Base-by-base conservation (phyloP, 345 rosid species). In the Brassica cretica region DNA sequence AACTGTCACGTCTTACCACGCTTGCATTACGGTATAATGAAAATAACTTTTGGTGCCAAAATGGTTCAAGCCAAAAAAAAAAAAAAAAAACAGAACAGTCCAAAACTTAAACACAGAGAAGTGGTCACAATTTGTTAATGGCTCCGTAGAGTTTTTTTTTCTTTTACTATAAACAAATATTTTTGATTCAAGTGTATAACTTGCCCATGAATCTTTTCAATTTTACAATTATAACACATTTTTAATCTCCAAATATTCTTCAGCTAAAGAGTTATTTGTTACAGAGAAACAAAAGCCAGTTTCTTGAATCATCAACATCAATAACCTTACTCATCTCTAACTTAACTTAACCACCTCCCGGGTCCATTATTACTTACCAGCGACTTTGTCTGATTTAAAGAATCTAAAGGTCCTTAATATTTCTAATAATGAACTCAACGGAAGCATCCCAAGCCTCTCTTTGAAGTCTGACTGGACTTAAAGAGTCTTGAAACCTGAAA, bases 371-470 rank as follows among this genome's bases (percentile, higher is more conserved):
- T 33, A 33, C 37, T 33, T 33, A 33, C 44, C 94, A 2, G 7
- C 5, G 53, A 83, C 84, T 87, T 82, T 89, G 81, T 82, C 92
- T 0, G 86, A 81, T 37, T 87, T 91, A 83, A 86, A 69, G 82
- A 87, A 81, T 78, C 89, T 94, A 8, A 85, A 84, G 41, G 79
- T 90, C 74, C 80, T 94, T 64, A 88, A 94, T 83, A 82, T 92
- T 65, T 92, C 95, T 64, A 79, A 89, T 80, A 92, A 94, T 83
- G 78, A 80, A 24, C 90, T 92, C 80, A 86, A 72, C 64, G 94
- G 97, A 15, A 88, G 85, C 66, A 89, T 94, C 68, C 91, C 95
- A 46, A 37, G 2, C 0, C 51, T 89, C 93, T 5, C 35, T 92
- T 63, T 81, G 86, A 6, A 84, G 85, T 83, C 83, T 88, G 87